Percentiles rank a stretch among this genome's conserved stretches.
Conservation (phyloP, 306 rosid genomes). For the Cucumis melo region DNA sequence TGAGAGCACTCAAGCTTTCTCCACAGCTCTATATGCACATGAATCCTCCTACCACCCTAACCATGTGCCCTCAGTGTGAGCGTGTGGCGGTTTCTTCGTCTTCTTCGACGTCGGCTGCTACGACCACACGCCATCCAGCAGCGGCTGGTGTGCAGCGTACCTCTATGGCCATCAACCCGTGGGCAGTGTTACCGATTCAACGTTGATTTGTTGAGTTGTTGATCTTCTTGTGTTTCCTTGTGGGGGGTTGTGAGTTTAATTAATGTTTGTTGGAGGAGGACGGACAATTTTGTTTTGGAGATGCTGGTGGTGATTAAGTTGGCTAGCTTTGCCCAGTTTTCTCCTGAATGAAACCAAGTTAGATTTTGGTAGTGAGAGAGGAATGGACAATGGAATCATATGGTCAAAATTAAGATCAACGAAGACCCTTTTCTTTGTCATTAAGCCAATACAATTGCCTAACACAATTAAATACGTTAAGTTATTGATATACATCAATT, state of each 20-base stretch:
- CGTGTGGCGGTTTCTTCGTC: slow-evolving; percentile 51
- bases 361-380: neutral
- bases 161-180: slow-evolving; percentile 37
- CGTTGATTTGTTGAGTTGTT: slow-evolving; percentile 15
- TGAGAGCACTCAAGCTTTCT: slow-evolving; percentile 74
- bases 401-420: neutral
- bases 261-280: neutral
- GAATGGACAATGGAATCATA: neutral
- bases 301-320: neutral
- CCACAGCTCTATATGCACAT: slow-evolving; percentile 85
- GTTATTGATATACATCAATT: neutral
- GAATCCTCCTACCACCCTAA: slow-evolving; percentile 94
- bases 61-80: slow-evolving; percentile 95
- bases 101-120: slow-evolving; percentile 25
- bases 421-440: neutral
- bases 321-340: neutral
- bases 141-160: slow-evolving; percentile 20
- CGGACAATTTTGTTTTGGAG: neutral
- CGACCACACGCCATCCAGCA: slow-evolving; percentile 7
- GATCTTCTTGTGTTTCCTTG: neutral
- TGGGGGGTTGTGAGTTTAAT: neutral
- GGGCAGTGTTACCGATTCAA: slow-evolving; percentile 42
- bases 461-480: neutral
- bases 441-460: neutral
- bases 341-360: neutral